Evolutionary conservation across 768 basidiomycete species (phyloP).

Genomic region (Holtermanniella nyarrowii): DNA sequence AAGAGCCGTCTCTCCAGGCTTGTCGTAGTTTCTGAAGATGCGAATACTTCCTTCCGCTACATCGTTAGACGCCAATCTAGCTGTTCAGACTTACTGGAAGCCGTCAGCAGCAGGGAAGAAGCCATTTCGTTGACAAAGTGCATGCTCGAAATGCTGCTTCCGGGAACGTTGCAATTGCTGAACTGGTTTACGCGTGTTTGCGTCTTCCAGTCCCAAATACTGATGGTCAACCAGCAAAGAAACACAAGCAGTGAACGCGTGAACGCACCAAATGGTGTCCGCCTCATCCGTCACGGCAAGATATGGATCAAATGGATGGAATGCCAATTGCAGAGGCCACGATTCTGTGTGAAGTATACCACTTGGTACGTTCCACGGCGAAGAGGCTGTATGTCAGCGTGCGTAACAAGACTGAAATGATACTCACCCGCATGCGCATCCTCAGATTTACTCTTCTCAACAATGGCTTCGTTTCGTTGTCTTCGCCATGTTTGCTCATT

Average conservation of each 20-base stretch:
- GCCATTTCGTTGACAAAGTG: conserved; percentile 94
- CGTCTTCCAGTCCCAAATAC: conserved; percentile 90
- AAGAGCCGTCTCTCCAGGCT: conserved; percentile 66
- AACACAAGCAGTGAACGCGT: too few relatives aligned
- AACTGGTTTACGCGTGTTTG: conserved; percentile 69
- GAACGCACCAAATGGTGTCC: conserved; percentile 70
- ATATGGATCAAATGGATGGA: conserved; percentile 89
- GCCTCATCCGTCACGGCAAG: conserved; percentile 73
- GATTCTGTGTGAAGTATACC: conserved; percentile 40
- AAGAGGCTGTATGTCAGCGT: conserved; percentile 16
- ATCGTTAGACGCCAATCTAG: background rate
- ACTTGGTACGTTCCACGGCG: conserved; percentile 41
- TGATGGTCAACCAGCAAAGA: too few relatives aligned
- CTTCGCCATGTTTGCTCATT: conserved; percentile 95
- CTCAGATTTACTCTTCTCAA: conserved; percentile 58
- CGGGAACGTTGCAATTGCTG: conserved; percentile 74
- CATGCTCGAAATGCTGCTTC: conserved; percentile 74
- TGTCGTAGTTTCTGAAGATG: conserved; percentile 84
- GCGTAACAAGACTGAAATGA: background rate
- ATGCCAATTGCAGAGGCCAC: conserved; percentile 52
- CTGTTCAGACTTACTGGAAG: conserved; percentile 54
- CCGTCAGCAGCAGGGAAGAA: conserved; percentile 77
- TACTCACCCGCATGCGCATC: conserved; percentile 62
- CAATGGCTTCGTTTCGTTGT: conserved; percentile 72
- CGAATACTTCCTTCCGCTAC: conserved; percentile 85